Percentiles rank a stretch among this genome's conserved stretches.
phyloP scores from a whole-genome alignment of 148 eudicot genomes.

The Cornus controversa region DNA sequence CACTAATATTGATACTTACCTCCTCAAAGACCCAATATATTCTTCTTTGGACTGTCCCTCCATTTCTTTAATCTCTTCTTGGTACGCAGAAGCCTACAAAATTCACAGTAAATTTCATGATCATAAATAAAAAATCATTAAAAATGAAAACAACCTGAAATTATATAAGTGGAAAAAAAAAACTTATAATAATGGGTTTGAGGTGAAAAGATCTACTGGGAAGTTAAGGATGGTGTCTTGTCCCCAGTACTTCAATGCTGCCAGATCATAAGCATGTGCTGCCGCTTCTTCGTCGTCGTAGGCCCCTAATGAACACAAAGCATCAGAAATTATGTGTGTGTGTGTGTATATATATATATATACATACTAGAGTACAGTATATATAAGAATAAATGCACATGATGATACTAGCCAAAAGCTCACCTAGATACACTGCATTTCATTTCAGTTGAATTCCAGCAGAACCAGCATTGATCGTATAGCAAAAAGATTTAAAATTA shows the following conservation, averaged over 20 bases:
- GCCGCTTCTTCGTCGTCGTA: constrained; percentile 86
- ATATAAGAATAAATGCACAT: neutral
- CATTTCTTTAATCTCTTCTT: constrained; percentile 70
- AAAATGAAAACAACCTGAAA: neutral
- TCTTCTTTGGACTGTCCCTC: constrained; percentile 70
- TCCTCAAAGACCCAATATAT: constrained; percentile 74
- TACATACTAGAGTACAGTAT: no score
- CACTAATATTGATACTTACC: constrained; percentile 26
- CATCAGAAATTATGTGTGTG: neutral
- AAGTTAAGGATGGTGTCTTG: constrained; percentile 71
- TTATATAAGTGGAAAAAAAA: neutral
- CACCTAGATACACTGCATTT: constrained; percentile 77
- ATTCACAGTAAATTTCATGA: neutral
- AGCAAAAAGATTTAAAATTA: constrained; percentile 1
- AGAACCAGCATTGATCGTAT: constrained; percentile 18
- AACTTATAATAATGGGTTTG: neutral
- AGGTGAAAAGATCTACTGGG: constrained; percentile 40
- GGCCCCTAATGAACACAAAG: constrained; percentile 50
- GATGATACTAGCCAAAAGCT: constrained; percentile 17
- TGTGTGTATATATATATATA: no score
- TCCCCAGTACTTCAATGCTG: constrained; percentile 95
- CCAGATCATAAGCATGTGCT: constrained; percentile 88
- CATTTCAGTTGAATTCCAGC: constrained; percentile 22
- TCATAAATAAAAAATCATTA: neutral
- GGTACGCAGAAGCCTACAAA: constrained; percentile 56